These are phyloP conservation scores for Neurospora terricola DNA, from an alignment of 495 filamentous ascomycete species.

Conservation along the genomic window DNA sequence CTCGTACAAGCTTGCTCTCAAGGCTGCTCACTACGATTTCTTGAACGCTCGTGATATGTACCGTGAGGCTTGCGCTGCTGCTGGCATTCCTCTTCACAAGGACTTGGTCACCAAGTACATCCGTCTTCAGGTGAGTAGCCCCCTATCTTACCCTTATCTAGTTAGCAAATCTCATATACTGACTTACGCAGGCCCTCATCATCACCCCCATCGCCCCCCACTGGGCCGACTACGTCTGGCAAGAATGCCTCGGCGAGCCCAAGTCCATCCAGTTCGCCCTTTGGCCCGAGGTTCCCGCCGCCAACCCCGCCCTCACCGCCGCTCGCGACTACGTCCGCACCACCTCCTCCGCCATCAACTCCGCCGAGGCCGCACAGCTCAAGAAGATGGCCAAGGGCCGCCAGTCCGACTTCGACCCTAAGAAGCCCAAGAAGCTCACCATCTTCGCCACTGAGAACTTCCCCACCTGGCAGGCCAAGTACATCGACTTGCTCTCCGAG, in stretches of 20 bases:
- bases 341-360: conserved; percentile 70
- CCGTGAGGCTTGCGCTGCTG: conserved; percentile 64
- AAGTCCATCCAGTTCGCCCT: conserved; percentile 67
- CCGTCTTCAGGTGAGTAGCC: conserved; percentile 54
- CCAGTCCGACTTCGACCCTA: conserved; percentile 67
- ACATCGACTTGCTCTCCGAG: conserved; percentile 70
- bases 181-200: conserved; percentile 20
- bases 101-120: conserved; percentile 68
- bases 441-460: conserved; percentile 71
- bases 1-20: conserved; percentile 85
- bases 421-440: conserved; percentile 81
- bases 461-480: conserved; percentile 85
- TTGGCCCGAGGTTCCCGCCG: conserved; percentile 62
- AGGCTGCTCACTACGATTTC: conserved; percentile 85
- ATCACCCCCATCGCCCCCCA: conserved; percentile 72
- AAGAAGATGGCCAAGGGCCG: conserved; percentile 91
- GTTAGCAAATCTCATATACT: conserved; percentile 49
- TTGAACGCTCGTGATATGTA: conserved; percentile 79
- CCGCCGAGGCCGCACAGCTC: conserved; percentile 68
- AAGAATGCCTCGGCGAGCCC: conserved; percentile 69
- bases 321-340: conserved; percentile 69
- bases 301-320: conserved; percentile 55
- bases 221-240: conserved; percentile 91
- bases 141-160: neutral
- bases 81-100: conserved; percentile 74